Conservation (phyloP, 805 yeast species). For the Wickerhamomyces subpelliculosus region DNA sequence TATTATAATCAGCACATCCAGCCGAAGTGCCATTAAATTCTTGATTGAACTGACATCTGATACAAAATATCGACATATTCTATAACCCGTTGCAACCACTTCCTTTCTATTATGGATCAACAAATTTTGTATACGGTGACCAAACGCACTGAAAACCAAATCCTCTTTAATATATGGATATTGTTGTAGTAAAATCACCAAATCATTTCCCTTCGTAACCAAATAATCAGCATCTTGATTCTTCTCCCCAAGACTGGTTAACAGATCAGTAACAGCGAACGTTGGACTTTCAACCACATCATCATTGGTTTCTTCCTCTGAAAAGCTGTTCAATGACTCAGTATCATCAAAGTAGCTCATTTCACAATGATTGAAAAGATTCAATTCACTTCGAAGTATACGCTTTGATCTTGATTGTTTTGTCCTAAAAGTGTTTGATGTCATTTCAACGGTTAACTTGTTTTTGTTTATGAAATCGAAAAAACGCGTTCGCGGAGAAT, state of each 20-base stretch:
- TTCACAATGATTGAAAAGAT: too few relatives aligned
- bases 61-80: constrained; percentile 62
- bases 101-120: constrained; percentile 50
- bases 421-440: too few relatives aligned
- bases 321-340: not conserved
- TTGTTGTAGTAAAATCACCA: constrained; percentile 47
- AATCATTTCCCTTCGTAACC: constrained; percentile 57
- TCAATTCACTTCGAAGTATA: not conserved
- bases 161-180: constrained; percentile 60
- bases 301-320: not conserved
- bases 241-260: constrained; percentile 48
- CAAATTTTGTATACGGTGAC: constrained; percentile 53
- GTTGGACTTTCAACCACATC: constrained; percentile 35
- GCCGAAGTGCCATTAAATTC: constrained; percentile 43
- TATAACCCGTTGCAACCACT: constrained; percentile 68
- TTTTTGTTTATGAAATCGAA: not conserved
- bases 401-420: too few relatives aligned
- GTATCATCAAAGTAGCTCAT: not conserved
- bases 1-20: constrained; percentile 58
- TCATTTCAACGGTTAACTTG: not conserved
- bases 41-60: constrained; percentile 46
- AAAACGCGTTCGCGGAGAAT: too few relatives aligned
- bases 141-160: constrained; percentile 49
- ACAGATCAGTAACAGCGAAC: constrained; percentile 56
- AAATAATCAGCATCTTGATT: constrained; percentile 43